phyloP scores from a whole-genome alignment of 139 green algal genomes.

The Volvox africanus region DNA sequence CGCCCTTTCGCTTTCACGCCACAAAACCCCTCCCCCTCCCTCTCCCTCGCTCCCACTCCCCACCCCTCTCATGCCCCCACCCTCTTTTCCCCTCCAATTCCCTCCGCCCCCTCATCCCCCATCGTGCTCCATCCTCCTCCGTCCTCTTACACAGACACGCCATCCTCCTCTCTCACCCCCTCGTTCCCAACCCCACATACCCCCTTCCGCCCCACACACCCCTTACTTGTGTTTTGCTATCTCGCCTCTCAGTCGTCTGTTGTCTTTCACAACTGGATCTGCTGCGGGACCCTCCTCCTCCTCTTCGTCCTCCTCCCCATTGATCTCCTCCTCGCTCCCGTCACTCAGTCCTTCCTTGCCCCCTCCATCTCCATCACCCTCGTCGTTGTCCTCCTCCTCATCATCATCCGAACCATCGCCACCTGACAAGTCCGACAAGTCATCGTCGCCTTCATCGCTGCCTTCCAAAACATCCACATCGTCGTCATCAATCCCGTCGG shows the following conservation, averaged over 20 bases:
- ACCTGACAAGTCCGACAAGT: not conserved
- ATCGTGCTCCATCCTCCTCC: too few species aligned
- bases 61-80: not conserved
- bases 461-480: not conserved
- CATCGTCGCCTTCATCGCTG: not conserved
- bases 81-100: not conserved
- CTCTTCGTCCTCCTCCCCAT: slow-evolving; percentile 38
- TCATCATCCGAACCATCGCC: slow-evolving; percentile 8
- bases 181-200: not conserved
- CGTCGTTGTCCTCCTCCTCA: not conserved
- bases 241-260: slow-evolving; percentile 66
- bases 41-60: too few species aligned
- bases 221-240: slow-evolving; percentile 55
- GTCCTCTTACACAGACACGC: too few species aligned
- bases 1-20: too few species aligned
- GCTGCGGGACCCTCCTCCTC: slow-evolving; percentile 40
- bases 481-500: not conserved
- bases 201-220: not conserved
- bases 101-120: not conserved
- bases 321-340: slow-evolving; percentile 10
- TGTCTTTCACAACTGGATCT: slow-evolving; percentile 63
- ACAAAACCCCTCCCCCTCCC: too few species aligned
- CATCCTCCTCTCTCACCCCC: not conserved
- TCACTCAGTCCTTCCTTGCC: not conserved
- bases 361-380: not conserved